Base-by-base conservation (phyloP, 345 rosid genomes). In the Streptanthus diversifolius region DNA sequence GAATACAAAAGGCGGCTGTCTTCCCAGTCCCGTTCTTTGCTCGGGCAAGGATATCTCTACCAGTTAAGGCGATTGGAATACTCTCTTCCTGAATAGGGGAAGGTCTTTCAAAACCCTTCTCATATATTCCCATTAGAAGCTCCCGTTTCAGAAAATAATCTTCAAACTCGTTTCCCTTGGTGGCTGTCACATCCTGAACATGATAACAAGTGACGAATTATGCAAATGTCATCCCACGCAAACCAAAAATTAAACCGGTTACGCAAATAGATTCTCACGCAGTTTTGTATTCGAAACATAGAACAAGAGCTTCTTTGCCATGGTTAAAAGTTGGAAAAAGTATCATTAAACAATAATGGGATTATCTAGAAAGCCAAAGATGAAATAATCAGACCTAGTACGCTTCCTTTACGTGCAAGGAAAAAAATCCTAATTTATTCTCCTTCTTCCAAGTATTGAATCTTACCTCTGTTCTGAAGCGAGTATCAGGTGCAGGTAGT, bases 1-100 rank as follows among this genome's bases (percentile, higher is more conserved):
- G 97, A 76, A 91, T 68, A 80, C 97, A 91, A 79, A 91, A 91
- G 19, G 97, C 97, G 35, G 97, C 97, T 1, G 97, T 91, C 75
- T 91, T 91, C 9, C 97, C 97, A 17, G 97, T 91, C n/a, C 97
- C 97, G 75, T 91, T 91, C 79, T 91, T 91, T 12, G 97, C 97
- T 82, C 97, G 81, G 60, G 97, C 97, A 77, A 91, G 97, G 77
- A 91, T 91, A 73, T 91, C 97, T 54, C 97, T 86, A 63, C 97
- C 97, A 30, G 96, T 91, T 74, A 91, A 85, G 51, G 97, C 97
- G 81, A 91, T 89, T 21, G 97, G 97, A 75, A 91, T 91, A 79
- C 97, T 91, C 82, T 91, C 97, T 86, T 91, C 97, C 51, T 91
- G 97, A 71, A 91, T 91, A n/a, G 97, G 97, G 72, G 97, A 91